Base-by-base conservation (phyloP, 1,139 yeast genomes). In the Pichia sp. region DNA sequence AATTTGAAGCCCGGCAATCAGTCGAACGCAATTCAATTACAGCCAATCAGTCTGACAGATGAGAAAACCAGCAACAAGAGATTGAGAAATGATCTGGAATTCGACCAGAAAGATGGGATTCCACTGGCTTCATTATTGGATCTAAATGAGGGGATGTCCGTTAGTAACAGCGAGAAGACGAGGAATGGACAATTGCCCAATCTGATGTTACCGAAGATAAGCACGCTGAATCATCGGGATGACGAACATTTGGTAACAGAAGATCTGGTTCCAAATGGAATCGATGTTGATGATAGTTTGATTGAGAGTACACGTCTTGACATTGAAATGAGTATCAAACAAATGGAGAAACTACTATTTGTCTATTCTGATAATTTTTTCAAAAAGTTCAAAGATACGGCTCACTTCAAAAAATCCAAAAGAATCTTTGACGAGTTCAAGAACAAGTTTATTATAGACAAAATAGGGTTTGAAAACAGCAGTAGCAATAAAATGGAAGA, bases 371-470 rank as follows among this genome's bases (percentile, higher is more conserved):
- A 72, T 51, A 55, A 67, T 33, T 74, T 73, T 50, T 74, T 74
- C 57, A 66, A 62, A 44, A 69, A 69, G 42, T 68, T 69, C 55
- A 70, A 68, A 46, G 48, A 43, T 37, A 72, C 70, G 37, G 27
- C 23, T 4, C 27, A 29, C 7, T 76, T 73, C 50, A 73, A 75
- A 1, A 73, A 73, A 53, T 72, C 79, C 3, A 64, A 67, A 40
- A 70, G 71, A 52, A 55, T 73, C 3, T 75, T 75, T 52, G 77
- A 75, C 44, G 71, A 69, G 42, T 73, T 76, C 57, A 75, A 75
- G 53, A 64, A 62, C 34, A 66, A 75, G 29, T 75, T 76, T 51
- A 68, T 71, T 57, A 72, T 72, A 49, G 81, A 76, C 55, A 61
- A 77, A 49, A 34, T 34, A 10, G 26, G 8, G 11, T 34, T n/a